Percentiles rank a stretch among this genome's conserved stretches.
Evolutionary conservation across 352 stramenopile species (phyloP).

Genomic region (Globisporangium ultimum): DNA sequence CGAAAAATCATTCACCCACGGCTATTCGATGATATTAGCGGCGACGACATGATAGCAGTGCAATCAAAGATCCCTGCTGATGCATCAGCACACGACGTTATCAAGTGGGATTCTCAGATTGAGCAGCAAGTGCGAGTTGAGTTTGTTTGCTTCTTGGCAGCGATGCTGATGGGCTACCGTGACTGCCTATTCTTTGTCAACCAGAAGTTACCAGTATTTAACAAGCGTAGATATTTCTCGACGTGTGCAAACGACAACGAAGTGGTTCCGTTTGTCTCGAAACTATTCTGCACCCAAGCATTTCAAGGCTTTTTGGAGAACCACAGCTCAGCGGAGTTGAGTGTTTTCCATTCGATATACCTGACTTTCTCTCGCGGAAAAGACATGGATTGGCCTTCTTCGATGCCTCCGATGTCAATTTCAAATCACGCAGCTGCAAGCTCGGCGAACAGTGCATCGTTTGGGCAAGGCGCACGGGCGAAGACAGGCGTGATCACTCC

Average conservation of each 20-base stretch:
- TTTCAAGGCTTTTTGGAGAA: conserved; percentile 83
- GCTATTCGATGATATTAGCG: conserved; percentile 10
- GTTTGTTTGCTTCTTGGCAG: conserved; percentile 70
- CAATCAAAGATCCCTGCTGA: conserved; percentile 3
- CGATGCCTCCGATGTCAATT: conserved; percentile 26
- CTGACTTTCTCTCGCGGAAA: conserved; percentile 53
- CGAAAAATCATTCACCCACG: conserved; percentile 51
- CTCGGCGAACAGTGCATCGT: neutral
- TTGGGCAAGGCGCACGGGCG: neutral
- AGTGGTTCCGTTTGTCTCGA: conserved; percentile 60
- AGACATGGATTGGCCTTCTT: conserved; percentile 45
- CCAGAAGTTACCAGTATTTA: conserved; percentile 84
- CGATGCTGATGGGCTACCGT: conserved; percentile 71
- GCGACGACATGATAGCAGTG: conserved; percentile 11
- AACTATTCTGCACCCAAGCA: conserved; percentile 67
- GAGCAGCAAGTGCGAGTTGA: conserved; percentile 69
- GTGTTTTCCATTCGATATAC: conserved; percentile 78
- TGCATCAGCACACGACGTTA: neutral
- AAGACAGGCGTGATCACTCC: conserved; percentile 13
- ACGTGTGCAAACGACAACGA: conserved; percentile 55
- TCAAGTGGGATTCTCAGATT: conserved; percentile 30
- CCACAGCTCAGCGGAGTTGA: conserved; percentile 64
- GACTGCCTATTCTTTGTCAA: conserved; percentile 88
- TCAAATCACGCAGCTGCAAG: conserved; percentile 8
- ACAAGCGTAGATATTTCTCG: conserved; percentile 79